Evolutionary conservation across 1,284 basidiomycete species (phyloP), one percentile per base, ranked within the genome.

Genomic region (Pyrrhoderma noxium): DNA sequence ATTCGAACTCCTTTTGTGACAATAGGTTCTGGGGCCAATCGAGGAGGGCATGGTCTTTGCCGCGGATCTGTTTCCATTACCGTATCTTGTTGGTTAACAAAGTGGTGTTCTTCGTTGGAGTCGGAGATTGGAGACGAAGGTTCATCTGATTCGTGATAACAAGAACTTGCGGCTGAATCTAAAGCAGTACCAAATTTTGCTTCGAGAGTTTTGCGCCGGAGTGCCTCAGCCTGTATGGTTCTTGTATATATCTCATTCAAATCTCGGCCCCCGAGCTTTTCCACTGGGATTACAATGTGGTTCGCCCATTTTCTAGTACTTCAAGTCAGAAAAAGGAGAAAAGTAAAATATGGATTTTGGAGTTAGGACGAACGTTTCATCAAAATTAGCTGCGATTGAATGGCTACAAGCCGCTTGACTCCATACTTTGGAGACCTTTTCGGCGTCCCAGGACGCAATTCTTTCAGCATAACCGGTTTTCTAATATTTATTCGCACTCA

Each of bases 381-480:
- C 67, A 55, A 72, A 74, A 58, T 74, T 78, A 7, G 70, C 64
- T 31, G 73, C 74, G 46, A 75, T 68, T 8, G 70, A 70, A 57
- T 69, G 69, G 47, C 71, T 71, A 43, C 68, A 67, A 1, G 70
- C 70, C 23, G 66, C 64, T 59, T 75, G 68, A 0, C 65, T 67
- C 55, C 69, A 57, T 2, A 74, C 62, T 22, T 58, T 47, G 34
- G 61, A 62, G 36, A 59, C 37, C 40, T 34, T 46, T 41, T 36
- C 36, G 16, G 21, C 14, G 14, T 51, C 45, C 34, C 37, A 47
- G 19, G 38, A 41, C 25, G 19, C 21, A 27, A 48, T 27, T 11
- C 37, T 47, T 16, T 38, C 44, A 25, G 13, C 11, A 11, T 5
- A 31, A 5, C 27, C 27, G 7, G 5, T 11, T 11, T 11, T 5